Conservation (phyloP, 768 basidiomycete species). For the Termitomyces sp. region DNA sequence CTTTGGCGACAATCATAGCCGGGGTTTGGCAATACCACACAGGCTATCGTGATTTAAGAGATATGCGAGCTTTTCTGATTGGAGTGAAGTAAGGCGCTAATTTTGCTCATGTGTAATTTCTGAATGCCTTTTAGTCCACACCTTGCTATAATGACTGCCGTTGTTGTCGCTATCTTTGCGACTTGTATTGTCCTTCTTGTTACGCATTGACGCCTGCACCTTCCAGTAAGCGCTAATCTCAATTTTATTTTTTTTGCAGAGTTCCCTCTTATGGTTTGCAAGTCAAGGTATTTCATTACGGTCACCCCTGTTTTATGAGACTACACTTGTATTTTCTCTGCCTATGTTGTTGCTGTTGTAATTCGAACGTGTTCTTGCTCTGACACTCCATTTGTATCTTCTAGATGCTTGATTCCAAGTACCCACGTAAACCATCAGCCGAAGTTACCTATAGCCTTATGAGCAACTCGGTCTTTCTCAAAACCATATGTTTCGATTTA, state of each 20-base stretch:
- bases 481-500: neutral
- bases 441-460: neutral
- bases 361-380: neutral
- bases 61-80: conserved; percentile 55
- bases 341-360: neutral
- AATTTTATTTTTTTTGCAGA: neutral
- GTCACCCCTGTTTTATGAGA: neutral
- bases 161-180: conserved; percentile 44
- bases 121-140: conserved; percentile 38
- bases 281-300: neutral
- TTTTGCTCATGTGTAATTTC: neutral
- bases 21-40: conserved; percentile 67
- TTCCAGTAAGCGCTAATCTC: neutral
- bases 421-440: neutral
- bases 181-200: conserved; percentile 49
- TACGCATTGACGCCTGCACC: conserved; percentile 14
- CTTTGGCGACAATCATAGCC: conserved; percentile 49
- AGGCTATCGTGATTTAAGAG: conserved; percentile 52
- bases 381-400: neutral
- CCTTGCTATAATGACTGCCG: conserved; percentile 44
- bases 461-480: neutral
- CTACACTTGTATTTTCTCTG: neutral
- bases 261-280: neutral
- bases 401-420: neutral
- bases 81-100: conserved; percentile 46